These are phyloP conservation scores for Xylaria sp. DNA, from an alignment of 2,329 filamentous ascomycete genomes.

Conservation along the genomic window DNA sequence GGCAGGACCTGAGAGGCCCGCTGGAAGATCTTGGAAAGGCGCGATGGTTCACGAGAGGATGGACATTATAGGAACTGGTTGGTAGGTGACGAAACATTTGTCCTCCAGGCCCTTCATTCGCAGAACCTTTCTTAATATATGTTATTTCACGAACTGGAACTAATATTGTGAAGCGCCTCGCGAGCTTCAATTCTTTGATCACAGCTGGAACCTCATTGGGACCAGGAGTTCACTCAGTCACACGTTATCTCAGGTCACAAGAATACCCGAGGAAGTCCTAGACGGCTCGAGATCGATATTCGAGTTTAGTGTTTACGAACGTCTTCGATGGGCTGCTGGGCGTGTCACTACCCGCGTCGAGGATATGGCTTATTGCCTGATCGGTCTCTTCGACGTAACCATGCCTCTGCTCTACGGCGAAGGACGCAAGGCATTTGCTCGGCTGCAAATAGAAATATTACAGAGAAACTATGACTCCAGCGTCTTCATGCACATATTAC, in stretches of 20 bases:
- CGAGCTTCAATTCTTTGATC: not conserved
- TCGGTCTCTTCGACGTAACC: conserved; percentile 12
- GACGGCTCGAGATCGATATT: not conserved
- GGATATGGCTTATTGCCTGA: conserved; percentile 20
- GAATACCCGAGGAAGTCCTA: not conserved
- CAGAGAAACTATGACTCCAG: not conserved
- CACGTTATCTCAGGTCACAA: not conserved
- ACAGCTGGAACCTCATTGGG: not conserved
- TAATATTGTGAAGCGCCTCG: not conserved
- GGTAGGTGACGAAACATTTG: not conserved
- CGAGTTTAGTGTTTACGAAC: not conserved
- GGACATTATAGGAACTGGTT: conserved; percentile 1
- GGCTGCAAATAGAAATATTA: conserved; percentile 16
- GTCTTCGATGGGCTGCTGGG: not conserved
- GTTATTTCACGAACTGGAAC: not conserved
- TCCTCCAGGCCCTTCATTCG: too few relatives aligned
- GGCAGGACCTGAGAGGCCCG: not conserved
- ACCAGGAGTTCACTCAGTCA: not conserved
- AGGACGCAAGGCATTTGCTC: conserved; percentile 7
- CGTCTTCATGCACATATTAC: not conserved
- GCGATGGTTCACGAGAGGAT: not conserved
- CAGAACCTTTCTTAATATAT: not conserved
- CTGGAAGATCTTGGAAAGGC: not conserved
- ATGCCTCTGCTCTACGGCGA: conserved; percentile 17
- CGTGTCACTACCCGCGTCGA: conserved; percentile 9